A percentile compares a stretch with the other conserved stretches of the same genome.
These are phyloP conservation scores for Ustilaginoidea virens DNA, from an alignment of 2,329 filamentous ascomycete genomes.

Conservation along the genomic window DNA sequence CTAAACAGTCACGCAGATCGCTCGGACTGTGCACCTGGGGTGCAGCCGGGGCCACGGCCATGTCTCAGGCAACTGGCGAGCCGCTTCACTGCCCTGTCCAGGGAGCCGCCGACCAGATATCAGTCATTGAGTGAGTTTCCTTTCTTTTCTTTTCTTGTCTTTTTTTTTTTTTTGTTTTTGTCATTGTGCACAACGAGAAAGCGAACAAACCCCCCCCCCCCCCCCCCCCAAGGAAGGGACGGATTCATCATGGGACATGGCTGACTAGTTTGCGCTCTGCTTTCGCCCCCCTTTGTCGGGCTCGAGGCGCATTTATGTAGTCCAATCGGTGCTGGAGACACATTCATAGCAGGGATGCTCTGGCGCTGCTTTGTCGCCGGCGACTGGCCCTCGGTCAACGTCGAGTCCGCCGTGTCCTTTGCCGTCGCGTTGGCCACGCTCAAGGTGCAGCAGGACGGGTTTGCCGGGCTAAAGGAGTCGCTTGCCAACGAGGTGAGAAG, in stretches of 20 bases:
- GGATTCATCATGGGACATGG: too few species aligned
- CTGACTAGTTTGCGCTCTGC: background rate
- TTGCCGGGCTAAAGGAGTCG: slow-evolving; percentile 2
- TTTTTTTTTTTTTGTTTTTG: too few species aligned
- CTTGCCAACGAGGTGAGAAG: too few species aligned
- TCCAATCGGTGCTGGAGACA: slow-evolving; percentile 59
- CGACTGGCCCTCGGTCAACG: slow-evolving; percentile 1
- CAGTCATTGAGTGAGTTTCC: slow-evolving; percentile 4
- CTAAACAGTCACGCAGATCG: slow-evolving; percentile 18
- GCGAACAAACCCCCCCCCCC: too few species aligned
- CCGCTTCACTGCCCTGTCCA: slow-evolving; percentile 25
- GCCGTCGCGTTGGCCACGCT: slow-evolving; percentile 1
- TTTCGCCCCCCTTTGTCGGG: too few species aligned
- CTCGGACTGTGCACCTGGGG: slow-evolving; percentile 46
- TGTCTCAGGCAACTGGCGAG: slow-evolving; percentile 14
- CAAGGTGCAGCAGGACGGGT: slow-evolving; percentile 3
- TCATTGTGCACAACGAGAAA: too few species aligned
- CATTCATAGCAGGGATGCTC: slow-evolving; percentile 57
- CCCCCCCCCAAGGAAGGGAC: too few species aligned
- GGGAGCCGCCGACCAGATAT: slow-evolving; percentile 4
- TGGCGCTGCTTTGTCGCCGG: slow-evolving; percentile 33
- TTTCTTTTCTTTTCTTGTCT: too few species aligned
- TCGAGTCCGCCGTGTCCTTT: background rate
- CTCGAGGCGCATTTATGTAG: slow-evolving; percentile 26
- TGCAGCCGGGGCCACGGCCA: slow-evolving; percentile 25